Conservation (phyloP, 106 monocot species). For the Chionographis japonica region DNA sequence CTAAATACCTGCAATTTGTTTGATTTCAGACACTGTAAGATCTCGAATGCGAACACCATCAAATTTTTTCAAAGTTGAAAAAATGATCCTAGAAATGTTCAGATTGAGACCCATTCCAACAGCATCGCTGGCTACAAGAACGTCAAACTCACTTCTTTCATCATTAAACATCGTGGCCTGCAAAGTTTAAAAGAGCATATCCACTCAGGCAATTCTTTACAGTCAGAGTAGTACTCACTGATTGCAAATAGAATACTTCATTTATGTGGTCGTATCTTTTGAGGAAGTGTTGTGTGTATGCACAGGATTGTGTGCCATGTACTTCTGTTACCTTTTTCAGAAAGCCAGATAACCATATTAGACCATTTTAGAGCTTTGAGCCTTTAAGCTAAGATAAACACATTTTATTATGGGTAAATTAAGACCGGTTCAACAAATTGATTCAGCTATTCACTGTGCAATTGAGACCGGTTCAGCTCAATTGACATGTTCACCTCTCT, state of each 20-base stretch:
- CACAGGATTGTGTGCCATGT: too few species aligned
- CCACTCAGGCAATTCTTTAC: neutral
- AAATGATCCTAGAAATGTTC: slow-evolving; percentile 91
- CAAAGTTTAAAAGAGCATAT: slow-evolving; percentile 28
- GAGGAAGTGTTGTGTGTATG: too few species aligned
- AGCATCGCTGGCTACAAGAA: slow-evolving; percentile 94
- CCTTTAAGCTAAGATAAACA: too few species aligned
- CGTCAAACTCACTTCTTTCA: slow-evolving; percentile 82
- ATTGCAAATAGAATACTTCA: neutral
- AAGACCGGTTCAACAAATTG: too few species aligned
- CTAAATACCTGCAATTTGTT: slow-evolving; percentile 86
- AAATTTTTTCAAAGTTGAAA: slow-evolving; percentile 79
- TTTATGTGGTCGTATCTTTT: too few species aligned
- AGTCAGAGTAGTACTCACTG: neutral
- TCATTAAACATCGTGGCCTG: slow-evolving; percentile 97
- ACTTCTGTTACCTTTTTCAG: too few species aligned
- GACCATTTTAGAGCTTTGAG: too few species aligned
- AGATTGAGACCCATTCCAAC: slow-evolving; percentile 98
- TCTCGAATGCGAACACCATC: slow-evolving; percentile 61
- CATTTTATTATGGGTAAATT: too few species aligned
- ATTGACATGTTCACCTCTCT: too few species aligned
- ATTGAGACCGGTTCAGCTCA: too few species aligned
- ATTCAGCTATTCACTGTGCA: too few species aligned
- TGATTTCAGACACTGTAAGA: slow-evolving; percentile 76
- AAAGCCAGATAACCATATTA: too few species aligned